phyloP scores from a whole-genome alignment of 139 green algal species.

The Mychonastes homosphaera region DNA sequence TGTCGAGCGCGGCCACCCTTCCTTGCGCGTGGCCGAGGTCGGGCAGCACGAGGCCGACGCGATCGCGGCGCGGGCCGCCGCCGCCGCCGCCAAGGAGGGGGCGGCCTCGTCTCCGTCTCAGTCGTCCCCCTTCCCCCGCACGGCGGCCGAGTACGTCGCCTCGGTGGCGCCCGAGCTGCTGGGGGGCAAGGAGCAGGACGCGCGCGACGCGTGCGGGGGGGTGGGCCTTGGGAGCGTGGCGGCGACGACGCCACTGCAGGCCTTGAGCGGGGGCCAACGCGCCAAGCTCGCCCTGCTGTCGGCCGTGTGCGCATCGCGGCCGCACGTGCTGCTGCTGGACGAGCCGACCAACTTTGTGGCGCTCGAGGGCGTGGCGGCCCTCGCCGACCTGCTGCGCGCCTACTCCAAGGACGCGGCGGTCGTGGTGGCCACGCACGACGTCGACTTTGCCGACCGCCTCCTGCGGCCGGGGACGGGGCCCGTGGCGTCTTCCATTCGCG shows the following conservation, averaged over 20 bases:
- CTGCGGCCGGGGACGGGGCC: too few relatives aligned
- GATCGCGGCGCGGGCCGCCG: too few relatives aligned
- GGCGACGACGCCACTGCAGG: constrained; percentile 35
- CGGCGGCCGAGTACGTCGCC: too few relatives aligned
- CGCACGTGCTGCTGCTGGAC: constrained; percentile 43
- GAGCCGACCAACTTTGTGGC: constrained; percentile 20
- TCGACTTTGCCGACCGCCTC: constrained; percentile 13
- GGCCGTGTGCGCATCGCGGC: constrained; percentile 19
- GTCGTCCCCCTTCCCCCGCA: too few relatives aligned
- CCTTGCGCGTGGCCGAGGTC: too few relatives aligned
- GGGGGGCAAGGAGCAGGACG: constrained; percentile 27
- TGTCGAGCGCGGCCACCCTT: too few relatives aligned
- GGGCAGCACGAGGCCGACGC: too few relatives aligned
- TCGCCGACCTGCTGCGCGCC: constrained; percentile 4
- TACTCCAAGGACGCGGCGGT: constrained; percentile 12
- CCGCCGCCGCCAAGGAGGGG: too few relatives aligned
- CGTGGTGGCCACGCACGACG: constrained; percentile 14
- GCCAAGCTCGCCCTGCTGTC: constrained; percentile 44
- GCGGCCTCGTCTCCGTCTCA: too few relatives aligned
- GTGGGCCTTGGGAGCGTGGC: constrained; percentile 49
- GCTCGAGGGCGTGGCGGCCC: constrained; percentile 11
- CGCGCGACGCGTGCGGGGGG: constrained; percentile 34
- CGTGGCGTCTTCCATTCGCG: too few relatives aligned
- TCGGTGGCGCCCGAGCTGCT: too few relatives aligned
- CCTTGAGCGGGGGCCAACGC: constrained; percentile 53